Evolutionary conservation across 345 rosid species (phyloP), one percentile per base, ranked within the genome.

Genomic region (Lumnitzera littorea): DNA sequence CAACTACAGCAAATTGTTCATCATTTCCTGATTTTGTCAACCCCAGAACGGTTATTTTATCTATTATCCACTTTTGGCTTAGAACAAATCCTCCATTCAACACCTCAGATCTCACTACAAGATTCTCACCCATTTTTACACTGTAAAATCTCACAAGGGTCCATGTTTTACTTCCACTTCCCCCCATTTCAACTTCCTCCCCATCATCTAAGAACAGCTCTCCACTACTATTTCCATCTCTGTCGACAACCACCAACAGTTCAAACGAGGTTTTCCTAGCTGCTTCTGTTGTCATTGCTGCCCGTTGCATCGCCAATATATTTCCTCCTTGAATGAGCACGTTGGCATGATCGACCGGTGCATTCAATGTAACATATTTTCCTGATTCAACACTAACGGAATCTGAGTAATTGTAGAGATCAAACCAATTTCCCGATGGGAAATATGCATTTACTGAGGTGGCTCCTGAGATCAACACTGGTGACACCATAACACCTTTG

Each of bases 361-460:
- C 79, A 46, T 68, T 63, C 15, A 89, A 85, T 1, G 60, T 81
- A 16, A 78, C 54, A 12, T 58, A 24, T 61, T 60, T 68, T 5
- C 91, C 89, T 0, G 81, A 41, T 6, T 25, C 48, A 14, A 55
- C 62, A 54, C 67, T 56, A 2, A 80, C 69, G 2, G 78, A 65
- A 46, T 74, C 67, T 1, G 95, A 82, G 62, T 73, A 63, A 66
- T 89, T 80, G 59, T 86, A 86, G 24, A 89, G 82, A 58, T 78
- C 77, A 24, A 82, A 84, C 96, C 96, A 89, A 51, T 74, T 81
- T 24, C 96, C 95, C 0, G 69, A 60, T 0, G 95, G 95, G 73
- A 89, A 77, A 63, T 84, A 89, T 20, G 86, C 88, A 9, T 80
- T 61, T 0, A 84, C 77, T 0, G 82, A 53, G 7, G 58, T 63